These are phyloP conservation scores for Kwoniella bestiolae DNA, from an alignment of 768 basidiomycete genomes.

Conservation along the genomic window DNA sequence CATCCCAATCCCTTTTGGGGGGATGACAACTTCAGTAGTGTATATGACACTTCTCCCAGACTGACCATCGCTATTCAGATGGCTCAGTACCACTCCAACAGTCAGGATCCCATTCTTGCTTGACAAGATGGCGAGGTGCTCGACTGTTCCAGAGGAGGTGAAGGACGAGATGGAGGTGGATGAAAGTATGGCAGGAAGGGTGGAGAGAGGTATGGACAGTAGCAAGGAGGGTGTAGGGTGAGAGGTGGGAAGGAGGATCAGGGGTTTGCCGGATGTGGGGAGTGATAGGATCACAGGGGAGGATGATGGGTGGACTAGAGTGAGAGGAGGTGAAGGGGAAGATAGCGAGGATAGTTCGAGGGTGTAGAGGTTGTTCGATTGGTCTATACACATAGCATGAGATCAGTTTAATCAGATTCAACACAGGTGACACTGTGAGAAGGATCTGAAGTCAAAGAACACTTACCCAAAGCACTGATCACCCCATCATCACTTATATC, in stretches of 20 bases:
- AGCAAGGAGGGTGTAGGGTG: slow-evolving; percentile 32
- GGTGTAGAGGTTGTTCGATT: slow-evolving; percentile 11
- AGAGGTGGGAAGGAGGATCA: slow-evolving; percentile 21
- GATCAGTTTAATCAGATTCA: not conserved
- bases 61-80: slow-evolving; percentile 27
- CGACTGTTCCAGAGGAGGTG: slow-evolving; percentile 23
- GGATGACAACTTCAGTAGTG: slow-evolving; percentile 40
- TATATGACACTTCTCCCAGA: slow-evolving; percentile 44
- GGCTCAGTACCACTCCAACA: slow-evolving; percentile 32
- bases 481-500: slow-evolving; percentile 39
- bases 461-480: slow-evolving; percentile 40
- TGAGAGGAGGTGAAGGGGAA: slow-evolving; percentile 19
- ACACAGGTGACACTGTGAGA: not conserved
- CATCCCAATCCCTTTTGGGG: slow-evolving; percentile 42
- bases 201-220: slow-evolving; percentile 19
- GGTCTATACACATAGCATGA: not conserved
- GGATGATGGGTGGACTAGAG: slow-evolving; percentile 22
- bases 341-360: slow-evolving; percentile 10
- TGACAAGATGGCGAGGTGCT: slow-evolving; percentile 26
- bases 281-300: slow-evolving; percentile 16
- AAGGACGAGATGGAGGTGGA: slow-evolving; percentile 28
- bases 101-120: slow-evolving; percentile 13
- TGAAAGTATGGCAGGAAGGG: slow-evolving; percentile 33
- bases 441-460: not conserved
- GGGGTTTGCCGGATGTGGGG: slow-evolving; percentile 19